Evolutionary conservation across 805 yeast species (phyloP).

Genomic region (Cyberlindnera xishuangbannaensis): DNA sequence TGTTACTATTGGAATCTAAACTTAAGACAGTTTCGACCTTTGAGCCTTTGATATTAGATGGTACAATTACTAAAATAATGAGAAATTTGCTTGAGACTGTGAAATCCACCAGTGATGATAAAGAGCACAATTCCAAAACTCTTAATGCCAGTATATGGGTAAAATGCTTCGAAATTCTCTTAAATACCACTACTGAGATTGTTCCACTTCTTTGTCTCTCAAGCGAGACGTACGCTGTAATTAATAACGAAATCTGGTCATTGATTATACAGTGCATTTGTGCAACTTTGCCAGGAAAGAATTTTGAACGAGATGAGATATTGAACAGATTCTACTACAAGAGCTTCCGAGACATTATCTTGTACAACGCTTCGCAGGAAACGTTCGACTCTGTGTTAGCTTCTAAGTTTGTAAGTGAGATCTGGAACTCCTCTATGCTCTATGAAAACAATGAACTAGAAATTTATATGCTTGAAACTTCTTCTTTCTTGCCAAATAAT

Average conservation of each 20-base stretch:
- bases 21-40: slow-evolving; percentile 30
- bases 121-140: slow-evolving; percentile 10
- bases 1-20: slow-evolving; percentile 34
- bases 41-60: slow-evolving; percentile 36
- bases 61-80: slow-evolving; percentile 39
- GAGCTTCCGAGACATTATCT: slow-evolving; percentile 34
- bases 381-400: slow-evolving; percentile 29
- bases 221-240: too few species aligned
- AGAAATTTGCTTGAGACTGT: slow-evolving; percentile 49
- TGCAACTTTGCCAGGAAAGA: slow-evolving; percentile 32
- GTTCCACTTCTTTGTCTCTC: slow-evolving; percentile 14
- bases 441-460: slow-evolving; percentile 56
- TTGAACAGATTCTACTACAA: slow-evolving; percentile 42
- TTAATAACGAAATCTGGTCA: slow-evolving; percentile 31
- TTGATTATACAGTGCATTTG: slow-evolving; percentile 36
- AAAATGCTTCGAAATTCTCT: slow-evolving; percentile 39
- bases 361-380: slow-evolving; percentile 33
- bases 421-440: slow-evolving; percentile 57
- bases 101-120: slow-evolving; percentile 35
- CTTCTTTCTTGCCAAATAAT: slow-evolving; percentile 27
- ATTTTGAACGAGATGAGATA: slow-evolving; percentile 33
- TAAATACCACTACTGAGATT: slow-evolving; percentile 28
- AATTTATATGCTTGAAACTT: slow-evolving; percentile 27
- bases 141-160: slow-evolving; percentile 45
- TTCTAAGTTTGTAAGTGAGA: slow-evolving; percentile 37